Conservation (phyloP, 192 early-diverging fungal genomes). For the Backusella tuberculispora region DNA sequence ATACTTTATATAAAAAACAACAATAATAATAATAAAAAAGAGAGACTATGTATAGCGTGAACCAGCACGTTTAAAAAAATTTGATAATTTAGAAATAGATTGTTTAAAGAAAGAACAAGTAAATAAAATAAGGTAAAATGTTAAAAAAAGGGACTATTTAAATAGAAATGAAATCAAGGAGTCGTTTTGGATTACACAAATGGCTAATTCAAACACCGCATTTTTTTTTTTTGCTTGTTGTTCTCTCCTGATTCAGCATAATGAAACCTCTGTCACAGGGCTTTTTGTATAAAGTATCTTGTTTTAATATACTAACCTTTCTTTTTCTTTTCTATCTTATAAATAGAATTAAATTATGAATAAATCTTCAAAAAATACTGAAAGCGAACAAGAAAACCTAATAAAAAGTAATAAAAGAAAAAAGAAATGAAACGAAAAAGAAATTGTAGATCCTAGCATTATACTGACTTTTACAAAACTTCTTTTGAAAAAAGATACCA, state of each 20-base stretch:
- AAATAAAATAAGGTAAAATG: background rate
- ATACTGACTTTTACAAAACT: background rate
- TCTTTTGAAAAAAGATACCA: background rate
- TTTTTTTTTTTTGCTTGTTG: background rate
- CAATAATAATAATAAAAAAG: background rate
- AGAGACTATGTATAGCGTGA: constrained; percentile 19
- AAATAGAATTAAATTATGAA: background rate
- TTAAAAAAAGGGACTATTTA: constrained; percentile 14
- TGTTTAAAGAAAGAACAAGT: constrained; percentile 3
- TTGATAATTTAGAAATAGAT: background rate
- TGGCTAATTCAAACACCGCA: background rate
- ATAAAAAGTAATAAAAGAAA: background rate
- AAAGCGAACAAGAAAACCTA: background rate
- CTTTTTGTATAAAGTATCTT: background rate
- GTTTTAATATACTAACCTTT: background rate
- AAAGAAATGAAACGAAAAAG: no score
- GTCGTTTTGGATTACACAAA: background rate
- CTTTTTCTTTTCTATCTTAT: background rate
- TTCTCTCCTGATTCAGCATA: constrained; percentile 10
- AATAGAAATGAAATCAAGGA: constrained; percentile 13
- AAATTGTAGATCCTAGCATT: background rate
- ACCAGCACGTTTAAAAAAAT: constrained; percentile 11
- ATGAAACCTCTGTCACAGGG: constrained; percentile 8
- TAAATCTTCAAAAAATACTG: background rate
- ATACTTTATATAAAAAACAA: constrained; percentile 13